Evolutionary conservation across 352 stramenopile species (phyloP).

Genomic region (Phytophthora lateralis): DNA sequence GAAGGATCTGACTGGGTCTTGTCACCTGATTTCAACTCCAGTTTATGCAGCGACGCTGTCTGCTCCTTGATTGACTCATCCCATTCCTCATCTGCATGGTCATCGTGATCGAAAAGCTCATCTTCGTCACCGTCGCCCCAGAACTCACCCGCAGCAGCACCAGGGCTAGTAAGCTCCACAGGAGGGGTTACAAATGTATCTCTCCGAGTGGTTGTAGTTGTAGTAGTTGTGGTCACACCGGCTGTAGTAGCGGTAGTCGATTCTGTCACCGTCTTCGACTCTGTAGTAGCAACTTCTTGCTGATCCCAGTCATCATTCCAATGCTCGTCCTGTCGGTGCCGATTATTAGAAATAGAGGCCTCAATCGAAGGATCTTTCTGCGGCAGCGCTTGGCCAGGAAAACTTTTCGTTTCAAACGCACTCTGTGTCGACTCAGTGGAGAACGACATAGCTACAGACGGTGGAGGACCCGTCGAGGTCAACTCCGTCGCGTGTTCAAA

Average conservation of each 20-base stretch:
- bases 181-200: conserved; percentile 17
- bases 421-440: conserved; percentile 1
- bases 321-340: conserved; percentile 18
- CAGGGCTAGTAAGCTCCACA: conserved; percentile 39
- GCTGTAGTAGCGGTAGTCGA: conserved; percentile 1
- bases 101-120: conserved; percentile 66
- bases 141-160: conserved; percentile 56
- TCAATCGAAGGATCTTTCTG: conserved; percentile 5
- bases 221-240: not conserved
- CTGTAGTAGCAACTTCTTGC: conserved; percentile 4
- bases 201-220: conserved; percentile 10
- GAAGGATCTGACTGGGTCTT: conserved; percentile 13
- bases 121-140: conserved; percentile 67
- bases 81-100: conserved; percentile 48
- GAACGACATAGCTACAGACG: conserved; percentile 11
- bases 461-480: not conserved
- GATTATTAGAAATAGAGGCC: conserved; percentile 6
- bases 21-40: conserved; percentile 29
- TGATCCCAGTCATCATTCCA: conserved; percentile 28
- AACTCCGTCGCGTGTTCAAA: conserved; percentile 13
- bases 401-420: conserved; percentile 12
- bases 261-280: conserved; percentile 2
- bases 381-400: not conserved
- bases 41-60: conserved; percentile 7
- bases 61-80: conserved; percentile 36